A percentile compares a stretch with the other conserved stretches of the same genome.
phyloP scores from a whole-genome alignment of 2,329 filamentous ascomycete genomes.

The Nigrograna mackinnonii region DNA sequence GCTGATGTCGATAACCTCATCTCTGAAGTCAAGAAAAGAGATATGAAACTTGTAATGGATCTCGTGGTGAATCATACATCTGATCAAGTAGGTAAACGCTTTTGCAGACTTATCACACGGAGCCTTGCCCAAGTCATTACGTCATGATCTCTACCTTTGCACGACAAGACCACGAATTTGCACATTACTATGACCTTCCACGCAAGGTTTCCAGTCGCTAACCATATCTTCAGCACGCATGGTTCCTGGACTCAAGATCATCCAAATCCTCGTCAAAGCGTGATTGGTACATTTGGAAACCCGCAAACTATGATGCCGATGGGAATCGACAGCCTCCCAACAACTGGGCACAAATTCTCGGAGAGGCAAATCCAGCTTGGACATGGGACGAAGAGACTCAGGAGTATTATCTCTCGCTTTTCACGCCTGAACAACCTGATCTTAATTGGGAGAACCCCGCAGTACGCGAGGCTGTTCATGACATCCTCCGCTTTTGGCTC shows the following conservation, averaged over 20 bases:
- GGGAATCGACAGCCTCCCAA: constrained; percentile 72
- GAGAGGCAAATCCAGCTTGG: constrained; percentile 62
- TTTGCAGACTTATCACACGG: neutral
- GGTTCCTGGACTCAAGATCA: constrained; percentile 61
- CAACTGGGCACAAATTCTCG: constrained; percentile 71
- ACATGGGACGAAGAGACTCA: constrained; percentile 70
- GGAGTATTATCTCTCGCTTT: constrained; percentile 79
- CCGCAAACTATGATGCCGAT: constrained; percentile 49
- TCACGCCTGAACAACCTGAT: constrained; percentile 76
- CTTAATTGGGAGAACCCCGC: constrained; percentile 79
- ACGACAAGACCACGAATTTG: no score
- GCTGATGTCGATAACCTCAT: constrained; percentile 44
- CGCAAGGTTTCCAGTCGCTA: no score
- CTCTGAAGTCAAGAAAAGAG: constrained; percentile 36
- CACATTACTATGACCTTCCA: no score
- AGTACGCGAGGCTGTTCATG: constrained; percentile 70
- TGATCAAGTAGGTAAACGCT: constrained; percentile 15
- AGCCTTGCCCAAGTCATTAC: no score
- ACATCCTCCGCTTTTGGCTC: constrained; percentile 79
- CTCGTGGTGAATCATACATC: constrained; percentile 47
- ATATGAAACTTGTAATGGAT: constrained; percentile 45
- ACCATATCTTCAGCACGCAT: constrained; percentile 54
- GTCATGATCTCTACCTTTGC: no score
- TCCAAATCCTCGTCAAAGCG: constrained; percentile 51
- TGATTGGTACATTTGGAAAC: constrained; percentile 61